Base-by-base conservation (phyloP, 2,329 filamentous ascomycete genomes). In the Trichoderma arundinaceum region DNA sequence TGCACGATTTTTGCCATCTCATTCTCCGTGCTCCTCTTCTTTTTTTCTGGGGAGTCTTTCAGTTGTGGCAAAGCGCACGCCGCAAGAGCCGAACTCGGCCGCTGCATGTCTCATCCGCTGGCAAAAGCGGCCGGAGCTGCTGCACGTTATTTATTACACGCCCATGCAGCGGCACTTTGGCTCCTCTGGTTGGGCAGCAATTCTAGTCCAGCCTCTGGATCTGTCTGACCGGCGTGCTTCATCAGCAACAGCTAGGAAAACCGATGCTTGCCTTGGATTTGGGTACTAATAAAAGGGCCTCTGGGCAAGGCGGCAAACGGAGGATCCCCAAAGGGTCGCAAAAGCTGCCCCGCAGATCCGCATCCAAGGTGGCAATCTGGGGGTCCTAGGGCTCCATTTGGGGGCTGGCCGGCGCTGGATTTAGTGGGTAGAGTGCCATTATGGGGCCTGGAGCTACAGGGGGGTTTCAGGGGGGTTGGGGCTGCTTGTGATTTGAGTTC, bases 91-190 rank as follows among this genome's bases (percentile, higher is more conserved):
- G 4, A 43, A 17, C 38, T 28, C 15, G 7, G 6, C 22, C 15
- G 7, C 9, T 17, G 33, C 22, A 33, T 62, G 28, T 49, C 57
- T 61, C 35, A 62, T 41, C 52, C 58, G 35, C 48, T 62, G 58
- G 48, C n/a, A 33, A 62, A 32, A 32, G 17, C 19, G 15, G 13
- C 19, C 41, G 13, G 13, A 41, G 10, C 5, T 33, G 33, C 57
- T 19, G 22, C 33, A 39, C 12, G 8, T 49, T 49, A n/a, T 15
- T n/a, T 9, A 19, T 6, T 7, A 12, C 19, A 28, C 22, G 22
- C 22, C 22, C 22, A 28, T 28, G 22, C 22, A 4, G 22, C 22
- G 4, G 22, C 22, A 4, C 22, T 28, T 28, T 28, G 22, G 22
- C 4, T 28, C 22, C 22, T 6, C 43, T 3, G 41, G 15, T 44